phyloP scores from a whole-genome alignment of 2,329 filamentous ascomycete genomes.

The Metarhizium anisopliae region DNA sequence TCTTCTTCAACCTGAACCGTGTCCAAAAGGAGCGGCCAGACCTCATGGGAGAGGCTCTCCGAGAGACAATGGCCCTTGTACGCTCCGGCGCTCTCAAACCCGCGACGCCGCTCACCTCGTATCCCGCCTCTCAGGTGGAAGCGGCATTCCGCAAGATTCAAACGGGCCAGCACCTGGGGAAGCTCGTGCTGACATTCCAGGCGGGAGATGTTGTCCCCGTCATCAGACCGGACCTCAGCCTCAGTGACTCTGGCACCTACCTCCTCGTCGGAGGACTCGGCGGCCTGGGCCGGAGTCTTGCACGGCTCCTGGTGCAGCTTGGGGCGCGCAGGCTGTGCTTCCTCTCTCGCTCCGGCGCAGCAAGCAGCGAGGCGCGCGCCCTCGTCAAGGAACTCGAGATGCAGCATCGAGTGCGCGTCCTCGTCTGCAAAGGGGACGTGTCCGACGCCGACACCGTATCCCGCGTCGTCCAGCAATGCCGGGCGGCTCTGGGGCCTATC shows the following conservation, averaged over 20 bases:
- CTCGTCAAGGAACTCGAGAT: background rate
- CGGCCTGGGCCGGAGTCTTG: background rate
- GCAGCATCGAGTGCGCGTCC: background rate
- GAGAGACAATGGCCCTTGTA: background rate
- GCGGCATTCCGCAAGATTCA: conserved; percentile 28
- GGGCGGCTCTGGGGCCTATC: conserved; percentile 12
- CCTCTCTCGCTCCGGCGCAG: background rate
- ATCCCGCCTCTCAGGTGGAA: conserved; percentile 14
- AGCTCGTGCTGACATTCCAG: conserved; percentile 20
- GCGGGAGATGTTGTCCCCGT: background rate
- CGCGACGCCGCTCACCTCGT: background rate
- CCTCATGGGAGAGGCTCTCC: background rate
- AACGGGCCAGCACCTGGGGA: conserved; percentile 27
- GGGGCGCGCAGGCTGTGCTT: background rate
- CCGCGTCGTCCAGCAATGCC: background rate
- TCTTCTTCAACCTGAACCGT: conserved; percentile 3
- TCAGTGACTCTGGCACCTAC: background rate
- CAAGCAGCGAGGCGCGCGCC: background rate
- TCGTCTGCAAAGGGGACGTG: background rate
- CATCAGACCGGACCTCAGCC: background rate
- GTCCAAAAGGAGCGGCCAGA: background rate
- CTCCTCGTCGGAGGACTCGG: background rate
- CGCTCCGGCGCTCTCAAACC: background rate
- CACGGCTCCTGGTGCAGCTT: background rate
- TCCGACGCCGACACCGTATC: background rate